Percentiles rank a stretch among this genome's conserved stretches.
These are phyloP conservation scores for Mycotypha africana DNA, from an alignment of 371 early-diverging fungal species.

Conservation along the genomic window DNA sequence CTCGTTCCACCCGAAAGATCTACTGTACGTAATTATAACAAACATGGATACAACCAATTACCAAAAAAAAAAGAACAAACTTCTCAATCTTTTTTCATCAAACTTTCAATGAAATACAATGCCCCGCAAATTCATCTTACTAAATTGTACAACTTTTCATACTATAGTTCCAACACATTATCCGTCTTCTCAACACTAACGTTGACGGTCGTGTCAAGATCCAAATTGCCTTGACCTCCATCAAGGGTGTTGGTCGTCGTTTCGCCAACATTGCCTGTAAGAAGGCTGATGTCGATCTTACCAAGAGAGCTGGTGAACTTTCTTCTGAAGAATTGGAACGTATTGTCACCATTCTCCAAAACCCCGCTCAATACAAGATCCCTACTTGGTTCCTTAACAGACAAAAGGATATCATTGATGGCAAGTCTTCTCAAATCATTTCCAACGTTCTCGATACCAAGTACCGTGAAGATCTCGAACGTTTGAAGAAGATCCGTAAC, in stretches of 20 bases:
- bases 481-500: conserved; percentile 95
- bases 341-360: conserved; percentile 86
- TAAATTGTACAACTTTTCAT: conserved; percentile 91
- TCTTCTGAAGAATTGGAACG: conserved; percentile 90
- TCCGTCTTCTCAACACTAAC: conserved; percentile 99
- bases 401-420: conserved; percentile 96
- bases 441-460: conserved; percentile 95
- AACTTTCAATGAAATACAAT: too few species aligned
- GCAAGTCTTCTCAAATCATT: conserved; percentile 91
- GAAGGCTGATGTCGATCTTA: conserved; percentile 96
- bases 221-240: conserved; percentile 94
- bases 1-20: conserved; percentile 86
- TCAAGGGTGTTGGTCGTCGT: conserved; percentile 99
- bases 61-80: too few species aligned
- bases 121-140: conserved; percentile 87
- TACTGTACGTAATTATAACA: conserved; percentile 21
- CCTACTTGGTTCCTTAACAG: conserved; percentile 99
- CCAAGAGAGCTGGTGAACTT: conserved; percentile 98
- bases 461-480: conserved; percentile 96
- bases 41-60: too few species aligned
- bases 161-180: conserved; percentile 89
- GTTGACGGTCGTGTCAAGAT: conserved; percentile 97
- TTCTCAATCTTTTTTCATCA: too few species aligned
- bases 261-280: conserved; percentile 97
- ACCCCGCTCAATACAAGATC: conserved; percentile 95